Conservation (phyloP, 345 rosid species). For the Streptanthus diversifolius region DNA sequence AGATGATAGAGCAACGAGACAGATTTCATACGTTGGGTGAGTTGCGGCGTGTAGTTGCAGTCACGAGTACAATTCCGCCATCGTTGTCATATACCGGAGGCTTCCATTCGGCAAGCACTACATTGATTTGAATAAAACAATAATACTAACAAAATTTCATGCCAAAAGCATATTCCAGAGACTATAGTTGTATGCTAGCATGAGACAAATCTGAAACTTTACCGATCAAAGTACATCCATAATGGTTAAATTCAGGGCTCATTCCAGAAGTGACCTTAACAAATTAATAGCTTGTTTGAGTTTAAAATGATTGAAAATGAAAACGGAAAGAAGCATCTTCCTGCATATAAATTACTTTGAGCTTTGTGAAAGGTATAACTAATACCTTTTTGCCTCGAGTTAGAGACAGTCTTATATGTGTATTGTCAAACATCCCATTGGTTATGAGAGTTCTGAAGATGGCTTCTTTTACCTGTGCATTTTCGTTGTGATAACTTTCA, state of each 20-base stretch:
- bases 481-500: not conserved
- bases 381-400: constrained; percentile 89
- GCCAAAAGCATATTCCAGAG: not conserved
- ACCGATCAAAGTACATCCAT: constrained; percentile 90
- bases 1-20: not conserved
- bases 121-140: constrained; percentile 10
- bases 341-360: not conserved
- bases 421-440: constrained; percentile 83
- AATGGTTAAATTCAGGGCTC: constrained; percentile 89
- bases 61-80: constrained; percentile 68
- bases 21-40: constrained; percentile 66
- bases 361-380: not conserved
- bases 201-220: constrained; percentile 1
- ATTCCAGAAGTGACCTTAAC: constrained; percentile 86
- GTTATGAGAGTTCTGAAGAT: constrained; percentile 77
- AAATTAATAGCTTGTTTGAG: constrained; percentile 1
- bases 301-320: not conserved
- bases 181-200: not conserved
- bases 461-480: constrained; percentile 67
- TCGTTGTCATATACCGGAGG: constrained; percentile 91
- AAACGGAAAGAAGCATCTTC: not conserved
- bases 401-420: constrained; percentile 81
- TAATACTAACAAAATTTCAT: not conserved
- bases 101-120: constrained; percentile 96
- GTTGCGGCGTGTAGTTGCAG: constrained; percentile 95